phyloP scores from a whole-genome alignment of 1,139 yeast genomes.

The Pichia sp. region DNA sequence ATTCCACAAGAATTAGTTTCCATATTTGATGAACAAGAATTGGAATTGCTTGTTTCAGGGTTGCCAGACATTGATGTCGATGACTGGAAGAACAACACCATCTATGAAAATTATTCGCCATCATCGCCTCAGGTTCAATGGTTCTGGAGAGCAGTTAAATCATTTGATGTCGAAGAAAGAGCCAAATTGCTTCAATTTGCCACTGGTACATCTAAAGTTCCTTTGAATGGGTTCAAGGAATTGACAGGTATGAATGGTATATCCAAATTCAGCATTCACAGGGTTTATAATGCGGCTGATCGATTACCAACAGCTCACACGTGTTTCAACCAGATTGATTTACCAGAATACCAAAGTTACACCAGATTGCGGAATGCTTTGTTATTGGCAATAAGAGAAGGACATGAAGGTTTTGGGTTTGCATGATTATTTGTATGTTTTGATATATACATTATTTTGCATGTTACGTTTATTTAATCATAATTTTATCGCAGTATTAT shows the following conservation, averaged over 20 bases:
- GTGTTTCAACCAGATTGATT: constrained; percentile 89
- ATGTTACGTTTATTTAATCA: not conserved
- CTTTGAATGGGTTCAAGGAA: constrained; percentile 88
- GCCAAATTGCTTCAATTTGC: constrained; percentile 94
- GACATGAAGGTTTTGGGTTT: constrained; percentile 94
- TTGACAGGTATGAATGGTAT: constrained; percentile 85
- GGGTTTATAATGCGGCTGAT: constrained; percentile 82
- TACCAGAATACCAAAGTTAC: constrained; percentile 90
- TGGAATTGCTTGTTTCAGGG: constrained; percentile 89
- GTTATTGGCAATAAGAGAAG: constrained; percentile 85
- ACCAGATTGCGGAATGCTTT: constrained; percentile 80
- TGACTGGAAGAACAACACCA: constrained; percentile 90
- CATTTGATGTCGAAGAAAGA: constrained; percentile 90
- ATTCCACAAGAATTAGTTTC: constrained; percentile 84
- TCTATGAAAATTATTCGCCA: constrained; percentile 78
- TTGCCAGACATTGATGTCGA: constrained; percentile 93
- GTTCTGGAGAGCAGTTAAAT: constrained; percentile 98
- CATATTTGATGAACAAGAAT: constrained; percentile 92
- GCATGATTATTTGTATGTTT: constrained; percentile 36
- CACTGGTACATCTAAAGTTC: constrained; percentile 96
- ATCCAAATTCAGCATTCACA: constrained; percentile 82
- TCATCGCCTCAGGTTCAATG: constrained; percentile 88
- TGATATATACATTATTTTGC: not conserved
- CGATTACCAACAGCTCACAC: constrained; percentile 95
- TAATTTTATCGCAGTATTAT: not conserved